Evolutionary conservation across 257 asterid genomes (phyloP), one percentile per base, ranked within the genome.

Genomic region (Plantago major): DNA sequence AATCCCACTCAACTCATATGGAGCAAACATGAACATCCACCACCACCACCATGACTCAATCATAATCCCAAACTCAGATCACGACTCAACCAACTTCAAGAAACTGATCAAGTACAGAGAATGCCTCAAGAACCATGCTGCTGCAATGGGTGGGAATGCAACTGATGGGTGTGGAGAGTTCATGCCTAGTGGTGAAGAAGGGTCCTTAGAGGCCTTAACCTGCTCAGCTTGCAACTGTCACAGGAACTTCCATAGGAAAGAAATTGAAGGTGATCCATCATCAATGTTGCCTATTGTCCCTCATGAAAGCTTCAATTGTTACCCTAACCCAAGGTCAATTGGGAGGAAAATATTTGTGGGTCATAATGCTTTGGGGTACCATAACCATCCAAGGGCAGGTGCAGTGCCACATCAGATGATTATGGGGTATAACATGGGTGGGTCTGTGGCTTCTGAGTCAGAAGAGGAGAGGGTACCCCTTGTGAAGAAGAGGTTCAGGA

Each of bases 151-250:
- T 6, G 95, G 95, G 3, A 84, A 74, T 71, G 89, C 95, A 48
- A 84, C 87, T 5, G 96, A 91, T 71, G 98, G 98, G 0, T 91
- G 98, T 65, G 98, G 98, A 5, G 98, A 91, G 62, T 91, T 91
- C 78, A 88, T 91, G 98, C 86, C 96, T 0, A 79, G 84, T 68
- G 98, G 95, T 2, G 94, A 82, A 53, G 98, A 88, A 3, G 96
- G 94, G 46, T 71, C 78, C 0, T 50, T 91, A 1, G 95, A 84
- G 48, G 90, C 98, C 7, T 80, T 91, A 28, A 88, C 81, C 11
- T 91, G 98, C 76, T 91, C 95, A 53, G 95, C 87, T 74, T 91
- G 96, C 83, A 53, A 19, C 71, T 91, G 98, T 74, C 98, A 91
- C 57, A 73, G 96, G 42, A 91, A 88, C 71, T 91, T 91, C 80